These are phyloP conservation scores for Fusarium domesticum DNA, from an alignment of 2,329 filamentous ascomycete species.

Conservation along the genomic window DNA sequence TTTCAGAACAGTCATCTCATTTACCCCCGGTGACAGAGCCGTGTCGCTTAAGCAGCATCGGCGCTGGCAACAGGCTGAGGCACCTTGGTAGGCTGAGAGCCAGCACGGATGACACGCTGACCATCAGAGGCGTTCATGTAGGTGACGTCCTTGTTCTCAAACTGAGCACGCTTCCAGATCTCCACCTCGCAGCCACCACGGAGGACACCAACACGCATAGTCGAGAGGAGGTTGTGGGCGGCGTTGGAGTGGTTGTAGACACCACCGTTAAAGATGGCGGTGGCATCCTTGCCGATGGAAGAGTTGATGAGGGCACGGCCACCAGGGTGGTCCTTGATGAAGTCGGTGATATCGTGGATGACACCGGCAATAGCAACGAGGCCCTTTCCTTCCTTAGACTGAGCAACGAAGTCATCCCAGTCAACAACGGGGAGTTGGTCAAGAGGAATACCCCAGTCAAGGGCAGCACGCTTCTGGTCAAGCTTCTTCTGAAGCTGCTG, in stretches of 20 bases:
- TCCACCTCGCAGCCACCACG: constrained; percentile 85
- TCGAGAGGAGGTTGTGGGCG: constrained; percentile 82
- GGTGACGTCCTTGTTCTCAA: constrained; percentile 78
- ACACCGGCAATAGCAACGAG: constrained; percentile 78
- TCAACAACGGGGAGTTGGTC: constrained; percentile 82
- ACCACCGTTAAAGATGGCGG: constrained; percentile 87
- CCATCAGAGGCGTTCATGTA: constrained; percentile 78
- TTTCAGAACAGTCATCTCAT: too few species aligned
- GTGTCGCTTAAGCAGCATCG: constrained; percentile 64
- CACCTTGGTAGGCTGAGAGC: constrained; percentile 80
- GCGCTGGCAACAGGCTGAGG: constrained; percentile 76
- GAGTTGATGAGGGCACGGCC: constrained; percentile 82
- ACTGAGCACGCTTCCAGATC: constrained; percentile 86
- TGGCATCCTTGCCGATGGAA: constrained; percentile 82
- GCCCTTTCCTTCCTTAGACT: constrained; percentile 71
- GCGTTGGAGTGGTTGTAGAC: constrained; percentile 89
- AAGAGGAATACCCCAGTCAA: constrained; percentile 84
- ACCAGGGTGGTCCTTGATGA: constrained; percentile 88
- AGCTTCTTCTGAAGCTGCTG: constrained; percentile 93
- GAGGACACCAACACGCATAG: constrained; percentile 84
- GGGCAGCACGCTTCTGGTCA: constrained; percentile 75
- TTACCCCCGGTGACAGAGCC: constrained; percentile 13
- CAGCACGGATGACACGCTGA: constrained; percentile 80
- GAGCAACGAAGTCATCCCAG: constrained; percentile 81
- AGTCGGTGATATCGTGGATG: constrained; percentile 78